Conservation (phyloP, 2,329 filamentous ascomycete species). For the Fusarium coicis region DNA sequence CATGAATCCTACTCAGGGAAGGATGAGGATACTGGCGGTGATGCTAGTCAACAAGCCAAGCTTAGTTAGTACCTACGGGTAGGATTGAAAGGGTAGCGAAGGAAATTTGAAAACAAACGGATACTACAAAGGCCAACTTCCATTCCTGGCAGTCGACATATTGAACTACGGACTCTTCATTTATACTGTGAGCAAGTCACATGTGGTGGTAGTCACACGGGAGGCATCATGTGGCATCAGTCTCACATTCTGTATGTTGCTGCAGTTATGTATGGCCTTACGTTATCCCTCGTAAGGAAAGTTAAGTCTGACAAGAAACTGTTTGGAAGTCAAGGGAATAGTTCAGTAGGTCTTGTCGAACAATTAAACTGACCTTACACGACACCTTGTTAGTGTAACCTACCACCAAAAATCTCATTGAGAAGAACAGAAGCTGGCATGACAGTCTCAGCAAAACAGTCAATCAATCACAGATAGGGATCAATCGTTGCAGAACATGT, state of each 20-base stretch:
- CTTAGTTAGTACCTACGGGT: not conserved
- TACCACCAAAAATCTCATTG: not conserved
- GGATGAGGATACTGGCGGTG: not conserved
- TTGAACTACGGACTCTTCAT: not conserved
- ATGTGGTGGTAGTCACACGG: not conserved
- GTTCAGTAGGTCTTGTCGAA: not conserved
- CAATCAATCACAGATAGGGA: not conserved
- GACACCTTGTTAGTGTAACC: not conserved
- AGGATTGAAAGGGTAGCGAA: not conserved
- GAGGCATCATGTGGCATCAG: not conserved
- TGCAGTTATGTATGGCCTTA: not conserved
- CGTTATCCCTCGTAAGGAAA: not conserved
- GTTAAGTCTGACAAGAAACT: not conserved
- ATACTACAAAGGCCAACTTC: not conserved
- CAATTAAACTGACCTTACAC: not conserved
- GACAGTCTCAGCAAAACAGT: not conserved
- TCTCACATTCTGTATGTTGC: not conserved
- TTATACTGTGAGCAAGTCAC: not conserved
- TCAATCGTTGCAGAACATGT: not conserved
- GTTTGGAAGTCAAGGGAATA: not conserved
- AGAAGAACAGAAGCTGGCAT: not conserved
- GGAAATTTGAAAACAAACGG: not conserved
- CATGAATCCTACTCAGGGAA: not conserved
- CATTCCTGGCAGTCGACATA: not conserved
- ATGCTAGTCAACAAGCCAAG: not conserved